Conservation (phyloP, 352 stramenopile genomes). For the Saprolegnia diclina region DNA sequence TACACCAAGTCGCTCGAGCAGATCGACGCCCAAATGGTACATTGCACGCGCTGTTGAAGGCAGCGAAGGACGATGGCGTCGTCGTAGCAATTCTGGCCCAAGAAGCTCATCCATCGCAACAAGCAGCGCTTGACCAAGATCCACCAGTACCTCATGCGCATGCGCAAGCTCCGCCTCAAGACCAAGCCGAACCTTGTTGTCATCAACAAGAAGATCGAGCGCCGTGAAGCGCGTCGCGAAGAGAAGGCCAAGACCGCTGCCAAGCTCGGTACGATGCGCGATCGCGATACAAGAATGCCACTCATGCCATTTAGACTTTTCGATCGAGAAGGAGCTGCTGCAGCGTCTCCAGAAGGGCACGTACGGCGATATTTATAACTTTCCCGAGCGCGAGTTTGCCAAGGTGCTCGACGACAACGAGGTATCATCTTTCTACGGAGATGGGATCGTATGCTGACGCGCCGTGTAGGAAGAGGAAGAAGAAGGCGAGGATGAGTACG, state of each 20-base stretch:
- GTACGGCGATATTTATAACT: conserved; percentile 99
- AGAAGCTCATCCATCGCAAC: conserved; percentile 97
- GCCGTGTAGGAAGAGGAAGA: conserved; percentile 85
- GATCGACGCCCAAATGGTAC: conserved; percentile 90
- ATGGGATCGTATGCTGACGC: conserved; percentile 60
- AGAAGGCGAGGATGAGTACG: conserved; percentile 50
- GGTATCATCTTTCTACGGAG: too few species aligned
- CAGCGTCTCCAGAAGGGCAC: conserved; percentile 95
- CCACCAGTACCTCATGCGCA: conserved; percentile 98
- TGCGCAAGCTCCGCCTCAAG: conserved; percentile 96
- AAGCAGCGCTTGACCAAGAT: conserved; percentile 99
- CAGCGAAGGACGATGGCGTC: not conserved
- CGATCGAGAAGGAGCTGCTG: conserved; percentile 97
- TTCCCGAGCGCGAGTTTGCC: conserved; percentile 90
- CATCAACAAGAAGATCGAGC: conserved; percentile 95
- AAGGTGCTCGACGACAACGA: conserved; percentile 75
- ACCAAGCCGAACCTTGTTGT: conserved; percentile 91
- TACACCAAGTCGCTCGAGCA: conserved; percentile 94
- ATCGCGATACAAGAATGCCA: not conserved
- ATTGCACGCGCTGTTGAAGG: not conserved
- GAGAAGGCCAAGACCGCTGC: conserved; percentile 94
- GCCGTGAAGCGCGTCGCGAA: conserved; percentile 92
- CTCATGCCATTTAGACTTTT: conserved; percentile 24
- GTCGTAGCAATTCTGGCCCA: conserved; percentile 93
- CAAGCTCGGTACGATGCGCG: conserved; percentile 84